Base-by-base conservation (phyloP, 441 rosid genomes). In the Dalechampia spathulata region DNA sequence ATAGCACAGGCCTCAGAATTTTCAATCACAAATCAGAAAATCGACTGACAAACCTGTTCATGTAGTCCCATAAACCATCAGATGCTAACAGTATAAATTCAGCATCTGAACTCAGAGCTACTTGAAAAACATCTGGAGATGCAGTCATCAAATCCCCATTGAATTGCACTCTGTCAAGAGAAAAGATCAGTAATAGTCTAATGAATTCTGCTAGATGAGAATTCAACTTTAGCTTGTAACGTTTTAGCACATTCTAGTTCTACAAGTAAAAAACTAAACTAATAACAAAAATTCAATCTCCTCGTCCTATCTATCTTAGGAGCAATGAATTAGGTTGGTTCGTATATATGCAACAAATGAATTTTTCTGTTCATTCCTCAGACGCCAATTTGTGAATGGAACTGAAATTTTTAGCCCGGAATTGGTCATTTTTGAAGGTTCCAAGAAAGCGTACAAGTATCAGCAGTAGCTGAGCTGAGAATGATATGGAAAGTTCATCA, bases 51-150 rank as follows among this genome's bases (percentile, higher is more conserved):
- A 47, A 91, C 98, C 91, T 83, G 39, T 74, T 81, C 69, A 92
- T 84, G 76, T 86, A 92, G 78, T 91, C 98, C 98, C 96, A 88
- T 62, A 91, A 67, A 57, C 98, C 96, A 70, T 92, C 98, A 61
- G 96, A 83, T 66, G 95, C 98, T 65, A 91, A 69, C 23, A 92
- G 37, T 49, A 92, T 45, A 68, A 92, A 86, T 51, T 88, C 98
- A 55, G 82, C 81, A 73, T 86, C 98, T n/a, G 90, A 74, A 28
- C 79, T 84, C 20, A 92, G 78, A 57, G 85, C 52, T 52, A 78
- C 72, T 83, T 81, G 82, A 55, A 70, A 81, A 47, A 77, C 78
- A 49, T 92, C 95, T 32, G 98, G 98, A 50, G 80, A 76, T 62
- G 96, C 89, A 36, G 72, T 72, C 47, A 91, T 79, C 78, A 91